Conservation (phyloP, 305 asterid species). For the Solanum hybrid region DNA sequence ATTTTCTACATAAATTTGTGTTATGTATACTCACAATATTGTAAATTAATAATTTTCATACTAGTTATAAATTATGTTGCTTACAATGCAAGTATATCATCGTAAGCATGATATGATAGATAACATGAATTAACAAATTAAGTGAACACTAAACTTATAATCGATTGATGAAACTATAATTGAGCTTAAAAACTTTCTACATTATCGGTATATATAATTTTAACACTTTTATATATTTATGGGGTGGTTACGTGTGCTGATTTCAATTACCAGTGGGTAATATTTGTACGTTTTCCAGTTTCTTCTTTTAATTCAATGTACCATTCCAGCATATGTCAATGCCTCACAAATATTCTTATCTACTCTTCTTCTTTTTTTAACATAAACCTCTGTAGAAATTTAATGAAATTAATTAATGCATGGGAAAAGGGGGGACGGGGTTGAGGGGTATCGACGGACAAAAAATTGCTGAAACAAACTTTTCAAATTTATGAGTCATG, state of each 20-base stretch:
- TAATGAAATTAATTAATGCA: background rate
- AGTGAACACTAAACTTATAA: background rate
- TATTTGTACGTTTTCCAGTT: background rate
- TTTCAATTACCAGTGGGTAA: background rate
- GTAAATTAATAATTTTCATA: background rate
- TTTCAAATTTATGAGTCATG: background rate
- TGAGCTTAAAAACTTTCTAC: background rate
- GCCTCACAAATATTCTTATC: background rate
- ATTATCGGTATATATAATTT: background rate
- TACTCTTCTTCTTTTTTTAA: background rate
- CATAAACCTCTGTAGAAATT: background rate
- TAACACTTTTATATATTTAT: background rate
- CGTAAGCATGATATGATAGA: background rate
- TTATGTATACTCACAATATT: background rate
- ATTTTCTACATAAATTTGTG: background rate
- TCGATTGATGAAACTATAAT: background rate
- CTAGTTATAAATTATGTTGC: background rate
- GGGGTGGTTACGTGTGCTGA: background rate
- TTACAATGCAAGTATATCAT: background rate
- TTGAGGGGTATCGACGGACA: background rate
- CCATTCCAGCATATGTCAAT: background rate
- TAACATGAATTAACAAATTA: background rate
- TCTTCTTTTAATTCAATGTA: background rate
- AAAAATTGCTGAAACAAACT: background rate
- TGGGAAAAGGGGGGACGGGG: background rate